Evolutionary conservation across 768 basidiomycete species (phyloP).

Genomic region (Inosperma sp.): DNA sequence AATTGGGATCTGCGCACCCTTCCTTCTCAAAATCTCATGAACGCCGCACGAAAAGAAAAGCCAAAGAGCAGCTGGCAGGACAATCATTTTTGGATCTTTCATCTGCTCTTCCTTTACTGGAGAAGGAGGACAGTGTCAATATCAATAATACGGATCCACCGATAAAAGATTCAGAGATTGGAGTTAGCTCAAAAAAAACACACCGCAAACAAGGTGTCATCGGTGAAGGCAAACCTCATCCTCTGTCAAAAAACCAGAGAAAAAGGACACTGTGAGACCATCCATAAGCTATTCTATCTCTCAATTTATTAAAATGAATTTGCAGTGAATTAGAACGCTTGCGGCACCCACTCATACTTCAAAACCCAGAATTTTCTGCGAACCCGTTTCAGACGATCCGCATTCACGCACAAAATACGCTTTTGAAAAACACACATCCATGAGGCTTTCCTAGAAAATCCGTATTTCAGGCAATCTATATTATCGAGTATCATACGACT

Average conservation of each 20-base stretch:
- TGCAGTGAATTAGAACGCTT: slow-evolving; percentile 60
- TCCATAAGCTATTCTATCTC: too few species aligned
- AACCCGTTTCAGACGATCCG: slow-evolving; percentile 79
- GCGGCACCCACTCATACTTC: slow-evolving; percentile 64
- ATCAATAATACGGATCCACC: slow-evolving; percentile 15
- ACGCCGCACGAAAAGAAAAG: slow-evolving; percentile 66
- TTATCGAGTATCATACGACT: neutral
- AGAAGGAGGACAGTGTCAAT: slow-evolving; percentile 26
- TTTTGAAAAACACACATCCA: slow-evolving; percentile 46
- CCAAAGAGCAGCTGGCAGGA: slow-evolving; percentile 53
- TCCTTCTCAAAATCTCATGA: slow-evolving; percentile 71
- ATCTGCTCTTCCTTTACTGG: slow-evolving; percentile 51
- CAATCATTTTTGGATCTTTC: slow-evolving; percentile 46
- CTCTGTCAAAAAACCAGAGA: slow-evolving; percentile 61
- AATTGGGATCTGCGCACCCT: slow-evolving; percentile 43
- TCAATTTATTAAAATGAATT: neutral
- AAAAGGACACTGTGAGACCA: slow-evolving; percentile 67
- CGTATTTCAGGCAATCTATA: neutral
- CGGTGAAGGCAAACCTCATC: slow-evolving; percentile 55
- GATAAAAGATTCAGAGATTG: slow-evolving; percentile 9
- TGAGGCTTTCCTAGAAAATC: neutral
- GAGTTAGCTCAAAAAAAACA: slow-evolving; percentile 21
- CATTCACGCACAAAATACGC: slow-evolving; percentile 73
- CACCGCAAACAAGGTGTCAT: slow-evolving; percentile 48
- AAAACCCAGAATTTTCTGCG: slow-evolving; percentile 57